Conservation (phyloP, 495 filamentous ascomycete genomes). For the Aspergillus sclerotioniger region DNA sequence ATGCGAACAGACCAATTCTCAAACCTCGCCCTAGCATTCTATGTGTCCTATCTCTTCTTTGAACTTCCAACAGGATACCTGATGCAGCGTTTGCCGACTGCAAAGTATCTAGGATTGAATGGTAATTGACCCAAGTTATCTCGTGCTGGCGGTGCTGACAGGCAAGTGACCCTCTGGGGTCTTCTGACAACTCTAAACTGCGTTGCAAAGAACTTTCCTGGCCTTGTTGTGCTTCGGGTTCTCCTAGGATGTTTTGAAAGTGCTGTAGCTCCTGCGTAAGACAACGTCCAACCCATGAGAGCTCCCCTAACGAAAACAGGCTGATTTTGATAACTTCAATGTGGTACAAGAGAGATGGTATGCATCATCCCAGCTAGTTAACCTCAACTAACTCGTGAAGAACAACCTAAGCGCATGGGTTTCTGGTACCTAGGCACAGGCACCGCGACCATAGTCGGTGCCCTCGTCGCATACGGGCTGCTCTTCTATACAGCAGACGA, state of each 20-base stretch:
- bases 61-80: constrained; percentile 39
- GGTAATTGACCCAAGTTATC: constrained; percentile 15
- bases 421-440: constrained; percentile 68
- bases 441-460: constrained; percentile 60
- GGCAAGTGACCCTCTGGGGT: constrained; percentile 50
- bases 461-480: constrained; percentile 50
- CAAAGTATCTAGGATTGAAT: constrained; percentile 50
- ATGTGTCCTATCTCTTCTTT: constrained; percentile 47
- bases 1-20: constrained; percentile 54
- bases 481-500: constrained; percentile 23
- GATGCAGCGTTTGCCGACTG: constrained; percentile 47
- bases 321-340: constrained; percentile 33
- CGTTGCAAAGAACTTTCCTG: constrained; percentile 48
- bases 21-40: constrained; percentile 52
- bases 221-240: constrained; percentile 50
- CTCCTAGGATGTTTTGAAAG: constrained; percentile 67
- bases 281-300: not conserved
- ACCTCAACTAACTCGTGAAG: constrained; percentile 17
- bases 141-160: constrained; percentile 1
- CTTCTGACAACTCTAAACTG: constrained; percentile 60
- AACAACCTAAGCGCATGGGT: constrained; percentile 59
- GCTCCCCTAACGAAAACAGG: constrained; percentile 38
- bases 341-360: constrained; percentile 33
- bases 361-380: not conserved
- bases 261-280: constrained; percentile 57